phyloP scores from a whole-genome alignment of 2,329 filamentous ascomycete genomes.

The Aspergillus fructus region DNA sequence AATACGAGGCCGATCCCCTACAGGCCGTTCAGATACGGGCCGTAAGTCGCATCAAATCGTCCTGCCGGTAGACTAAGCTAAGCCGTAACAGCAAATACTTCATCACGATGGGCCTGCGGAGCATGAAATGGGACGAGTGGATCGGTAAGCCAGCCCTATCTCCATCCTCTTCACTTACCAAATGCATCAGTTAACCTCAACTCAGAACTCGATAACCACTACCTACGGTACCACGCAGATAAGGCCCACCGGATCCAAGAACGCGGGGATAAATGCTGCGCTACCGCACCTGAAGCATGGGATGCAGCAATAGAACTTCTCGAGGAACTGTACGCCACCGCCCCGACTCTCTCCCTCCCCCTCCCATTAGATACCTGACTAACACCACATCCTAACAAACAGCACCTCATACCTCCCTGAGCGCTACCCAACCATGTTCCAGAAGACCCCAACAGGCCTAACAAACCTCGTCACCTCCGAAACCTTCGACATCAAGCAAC shows the following conservation, averaged over 20 bases:
- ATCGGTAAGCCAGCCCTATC: constrained; percentile 49
- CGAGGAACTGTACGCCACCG: constrained; percentile 60
- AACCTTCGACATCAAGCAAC: constrained; percentile 64
- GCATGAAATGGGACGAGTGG: constrained; percentile 70
- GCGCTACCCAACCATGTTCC: constrained; percentile 72
- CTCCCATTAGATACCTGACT: not conserved
- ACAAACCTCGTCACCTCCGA: constrained; percentile 72
- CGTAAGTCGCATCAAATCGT: constrained; percentile 40
- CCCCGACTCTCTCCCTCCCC: not conserved
- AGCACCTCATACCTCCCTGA: constrained; percentile 65
- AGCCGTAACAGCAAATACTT: constrained; percentile 57
- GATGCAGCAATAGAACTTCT: constrained; percentile 73
- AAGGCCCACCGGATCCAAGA: constrained; percentile 68
- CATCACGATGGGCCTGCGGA: constrained; percentile 74
- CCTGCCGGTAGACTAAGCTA: not conserved
- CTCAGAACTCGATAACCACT: constrained; percentile 76
- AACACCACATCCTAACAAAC: not conserved
- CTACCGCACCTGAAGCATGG: constrained; percentile 68
- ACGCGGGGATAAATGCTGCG: constrained; percentile 66
- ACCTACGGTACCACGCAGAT: constrained; percentile 67
- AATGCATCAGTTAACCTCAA: not conserved
- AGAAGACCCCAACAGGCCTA: constrained; percentile 62
- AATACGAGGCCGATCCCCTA: constrained; percentile 74
- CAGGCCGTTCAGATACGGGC: constrained; percentile 74
- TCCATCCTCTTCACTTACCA: not conserved